These are phyloP conservation scores for Monilinia aucupariae DNA, from an alignment of 2,329 filamentous ascomycete genomes.

Conservation along the genomic window DNA sequence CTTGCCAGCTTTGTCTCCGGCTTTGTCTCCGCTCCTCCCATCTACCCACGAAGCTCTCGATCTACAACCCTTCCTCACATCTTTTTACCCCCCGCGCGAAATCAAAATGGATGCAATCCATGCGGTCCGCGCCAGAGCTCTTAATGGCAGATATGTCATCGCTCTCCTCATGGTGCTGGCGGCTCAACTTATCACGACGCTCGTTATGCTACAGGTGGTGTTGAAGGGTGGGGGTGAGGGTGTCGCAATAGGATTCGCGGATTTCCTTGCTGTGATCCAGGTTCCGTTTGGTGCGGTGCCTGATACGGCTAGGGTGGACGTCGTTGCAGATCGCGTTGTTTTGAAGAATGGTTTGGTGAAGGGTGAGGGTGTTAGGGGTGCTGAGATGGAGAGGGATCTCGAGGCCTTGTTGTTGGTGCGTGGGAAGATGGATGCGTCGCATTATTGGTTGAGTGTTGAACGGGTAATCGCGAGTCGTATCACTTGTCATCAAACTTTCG, in stretches of 20 bases:
- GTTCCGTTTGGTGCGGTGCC: rapidly evolving
- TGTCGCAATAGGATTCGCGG: background rate
- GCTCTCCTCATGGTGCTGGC: background rate
- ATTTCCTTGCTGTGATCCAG: too few relatives aligned
- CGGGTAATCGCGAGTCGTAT: background rate
- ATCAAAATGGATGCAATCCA: background rate
- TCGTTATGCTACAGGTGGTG: background rate
- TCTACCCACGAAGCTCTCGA: background rate
- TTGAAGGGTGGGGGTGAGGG: rapidly evolving
- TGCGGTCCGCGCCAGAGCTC: background rate
- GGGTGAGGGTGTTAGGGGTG: too few relatives aligned
- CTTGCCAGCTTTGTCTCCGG: background rate
- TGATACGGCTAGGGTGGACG: background rate
- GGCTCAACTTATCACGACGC: background rate
- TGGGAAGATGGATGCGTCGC: background rate
- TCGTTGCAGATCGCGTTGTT: background rate
- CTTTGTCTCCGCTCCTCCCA: background rate
- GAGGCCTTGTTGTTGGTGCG: rapidly evolving
- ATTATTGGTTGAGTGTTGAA: background rate
- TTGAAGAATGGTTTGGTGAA: too few relatives aligned
- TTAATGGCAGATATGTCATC: background rate
- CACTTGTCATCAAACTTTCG: background rate
- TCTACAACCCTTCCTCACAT: background rate
- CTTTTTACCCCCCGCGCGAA: background rate
- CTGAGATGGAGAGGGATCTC: background rate